Conservation (phyloP, 208 protist genomes). For the Trypanosoma cruzi region DNA sequence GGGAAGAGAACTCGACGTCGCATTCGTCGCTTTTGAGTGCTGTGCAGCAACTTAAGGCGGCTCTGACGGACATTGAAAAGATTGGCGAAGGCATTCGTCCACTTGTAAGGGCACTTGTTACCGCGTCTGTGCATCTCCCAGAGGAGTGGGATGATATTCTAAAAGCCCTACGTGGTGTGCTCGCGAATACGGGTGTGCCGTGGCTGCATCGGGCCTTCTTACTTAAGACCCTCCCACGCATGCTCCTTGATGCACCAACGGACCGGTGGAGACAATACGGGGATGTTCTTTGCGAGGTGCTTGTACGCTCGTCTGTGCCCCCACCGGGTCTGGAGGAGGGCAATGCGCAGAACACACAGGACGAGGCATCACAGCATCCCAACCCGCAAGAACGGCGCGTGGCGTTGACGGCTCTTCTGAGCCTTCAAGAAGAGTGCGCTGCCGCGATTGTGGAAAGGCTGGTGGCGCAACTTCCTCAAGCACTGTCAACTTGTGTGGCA, state of each 20-base stretch:
- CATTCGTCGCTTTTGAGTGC: slow-evolving; percentile 15
- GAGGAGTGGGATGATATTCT: slow-evolving; percentile 24
- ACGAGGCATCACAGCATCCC: not conserved
- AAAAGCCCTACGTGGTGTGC: slow-evolving; percentile 8
- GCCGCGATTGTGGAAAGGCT: slow-evolving; percentile 20
- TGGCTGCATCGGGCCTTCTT: slow-evolving; percentile 35
- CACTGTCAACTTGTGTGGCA: slow-evolving; percentile 29
- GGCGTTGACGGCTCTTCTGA: slow-evolving; percentile 27
- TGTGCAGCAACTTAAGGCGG: slow-evolving; percentile 10
- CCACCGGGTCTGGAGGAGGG: not conserved
- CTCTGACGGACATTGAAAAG: slow-evolving; percentile 8
- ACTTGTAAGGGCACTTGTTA: slow-evolving; percentile 28
- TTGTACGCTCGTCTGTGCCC: slow-evolving; percentile 19
- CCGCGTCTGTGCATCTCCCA: slow-evolving; percentile 25
- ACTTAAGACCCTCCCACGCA: slow-evolving; percentile 25
- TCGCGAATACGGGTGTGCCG: slow-evolving; percentile 20
- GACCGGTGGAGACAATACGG: not conserved
- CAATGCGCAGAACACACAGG: not conserved
- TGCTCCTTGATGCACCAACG: slow-evolving; percentile 12
- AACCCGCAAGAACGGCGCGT: slow-evolving; percentile 27
- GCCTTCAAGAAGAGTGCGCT: slow-evolving; percentile 15
- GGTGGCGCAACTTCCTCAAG: slow-evolving; percentile 24
- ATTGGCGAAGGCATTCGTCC: slow-evolving; percentile 23
- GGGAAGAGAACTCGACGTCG: not conserved
- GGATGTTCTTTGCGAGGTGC: slow-evolving; percentile 20